phyloP scores from a whole-genome alignment of 2,329 filamentous ascomycete genomes.

The Gremmenia infestans region DNA sequence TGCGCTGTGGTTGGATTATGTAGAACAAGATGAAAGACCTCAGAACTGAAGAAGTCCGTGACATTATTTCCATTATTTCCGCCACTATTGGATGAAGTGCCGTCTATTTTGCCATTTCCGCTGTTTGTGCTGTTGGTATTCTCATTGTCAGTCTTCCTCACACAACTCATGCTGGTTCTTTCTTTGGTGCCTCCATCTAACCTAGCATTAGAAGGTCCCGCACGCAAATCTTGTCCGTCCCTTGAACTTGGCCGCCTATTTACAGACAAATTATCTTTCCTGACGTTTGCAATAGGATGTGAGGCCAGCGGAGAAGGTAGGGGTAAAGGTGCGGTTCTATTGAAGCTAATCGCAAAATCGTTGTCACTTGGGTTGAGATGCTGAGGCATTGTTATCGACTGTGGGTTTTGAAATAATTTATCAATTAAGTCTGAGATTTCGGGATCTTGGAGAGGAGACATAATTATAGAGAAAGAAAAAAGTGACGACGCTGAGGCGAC shows the following conservation, averaged over 20 bases:
- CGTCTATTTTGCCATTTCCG: background rate
- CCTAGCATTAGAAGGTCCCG: background rate
- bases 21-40: slow-evolving; percentile 47
- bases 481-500: background rate
- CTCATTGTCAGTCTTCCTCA: background rate
- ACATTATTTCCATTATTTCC: slow-evolving; percentile 15
- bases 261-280: background rate
- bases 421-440: background rate
- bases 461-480: background rate
- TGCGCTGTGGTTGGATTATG: slow-evolving; percentile 43
- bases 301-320: background rate
- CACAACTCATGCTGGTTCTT: background rate
- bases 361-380: too few species aligned
- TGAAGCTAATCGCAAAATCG: background rate
- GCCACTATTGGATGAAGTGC: background rate
- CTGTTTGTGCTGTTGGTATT: background rate
- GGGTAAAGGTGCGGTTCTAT: background rate
- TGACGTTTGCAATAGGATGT: too few species aligned
- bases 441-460: background rate
- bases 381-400: too few species aligned
- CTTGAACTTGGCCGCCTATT: background rate
- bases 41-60: slow-evolving; percentile 44
- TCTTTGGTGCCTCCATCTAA: background rate
- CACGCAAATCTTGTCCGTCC: background rate
- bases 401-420: background rate